These are phyloP conservation scores for Poa pratensis DNA, from an alignment of 176 grass and related monocot species.

Conservation along the genomic window DNA sequence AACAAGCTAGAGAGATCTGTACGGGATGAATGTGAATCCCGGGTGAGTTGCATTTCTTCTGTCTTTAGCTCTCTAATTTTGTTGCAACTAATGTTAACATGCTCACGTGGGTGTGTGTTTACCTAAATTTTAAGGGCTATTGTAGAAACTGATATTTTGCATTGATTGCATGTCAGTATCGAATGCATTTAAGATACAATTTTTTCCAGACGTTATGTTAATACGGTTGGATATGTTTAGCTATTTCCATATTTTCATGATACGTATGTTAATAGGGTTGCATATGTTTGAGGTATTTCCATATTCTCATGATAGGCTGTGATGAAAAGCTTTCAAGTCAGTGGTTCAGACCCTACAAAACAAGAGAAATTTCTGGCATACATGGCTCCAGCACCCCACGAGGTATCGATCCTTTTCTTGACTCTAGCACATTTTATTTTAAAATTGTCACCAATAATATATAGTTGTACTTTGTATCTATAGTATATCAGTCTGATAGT, in stretches of 20 bases:
- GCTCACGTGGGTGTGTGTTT: neutral
- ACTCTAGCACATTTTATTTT: slow-evolving; percentile 25
- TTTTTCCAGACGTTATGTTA: slow-evolving; percentile 7
- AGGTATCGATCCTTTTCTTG: slow-evolving; percentile 54
- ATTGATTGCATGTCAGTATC: slow-evolving; percentile 19
- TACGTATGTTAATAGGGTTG: slow-evolving; percentile 16
- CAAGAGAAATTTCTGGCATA: slow-evolving; percentile 93
- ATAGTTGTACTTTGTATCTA: neutral
- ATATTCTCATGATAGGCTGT: slow-evolving; percentile 62
- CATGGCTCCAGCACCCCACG: slow-evolving; percentile 80
- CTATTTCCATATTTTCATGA: slow-evolving; percentile 31
- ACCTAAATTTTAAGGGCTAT: neutral
- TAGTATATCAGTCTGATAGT: slow-evolving; percentile 18
- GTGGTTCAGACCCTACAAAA: slow-evolving; percentile 75
- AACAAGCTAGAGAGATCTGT: slow-evolving; percentile 71
- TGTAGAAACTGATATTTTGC: slow-evolving; percentile 3
- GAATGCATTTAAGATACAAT: slow-evolving; percentile 12
- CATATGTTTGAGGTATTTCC: slow-evolving; percentile 30
- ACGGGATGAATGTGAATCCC: slow-evolving; percentile 79
- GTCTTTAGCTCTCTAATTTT: slow-evolving; percentile 20
- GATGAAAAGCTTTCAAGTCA: slow-evolving; percentile 97
- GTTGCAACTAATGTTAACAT: slow-evolving; percentile 24
- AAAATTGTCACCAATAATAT: neutral
- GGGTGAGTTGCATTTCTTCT: slow-evolving; percentile 52
- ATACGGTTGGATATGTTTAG: slow-evolving; percentile 23